phyloP scores from a whole-genome alignment of 75 land plant genomes.

The Selaginella tamariscina region DNA sequence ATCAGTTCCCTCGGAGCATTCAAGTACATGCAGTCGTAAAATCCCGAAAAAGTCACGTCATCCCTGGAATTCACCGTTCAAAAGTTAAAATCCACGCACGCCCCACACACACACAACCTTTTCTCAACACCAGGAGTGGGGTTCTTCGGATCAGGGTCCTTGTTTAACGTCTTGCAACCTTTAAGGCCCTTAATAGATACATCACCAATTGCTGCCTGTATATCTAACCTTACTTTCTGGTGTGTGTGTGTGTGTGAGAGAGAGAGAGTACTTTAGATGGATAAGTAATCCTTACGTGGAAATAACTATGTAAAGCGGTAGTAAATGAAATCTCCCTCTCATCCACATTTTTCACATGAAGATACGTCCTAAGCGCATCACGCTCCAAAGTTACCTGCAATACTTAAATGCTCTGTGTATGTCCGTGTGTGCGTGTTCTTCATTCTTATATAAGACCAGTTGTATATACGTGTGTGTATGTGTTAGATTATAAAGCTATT shows the following conservation, averaged over 20 bases:
- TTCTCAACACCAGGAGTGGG: conserved; percentile 62
- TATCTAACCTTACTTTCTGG: background rate
- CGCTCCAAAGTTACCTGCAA: conserved; percentile 45
- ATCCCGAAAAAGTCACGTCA: conserved; percentile 70
- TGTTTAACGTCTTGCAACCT: conserved; percentile 80
- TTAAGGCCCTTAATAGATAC: conserved; percentile 72
- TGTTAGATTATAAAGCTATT: background rate
- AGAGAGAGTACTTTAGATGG: no score
- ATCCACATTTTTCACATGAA: conserved; percentile 62
- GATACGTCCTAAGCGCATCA: conserved; percentile 51
- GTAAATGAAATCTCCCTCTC: conserved; percentile 67
- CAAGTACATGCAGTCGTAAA: conserved; percentile 81
- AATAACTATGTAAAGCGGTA: conserved; percentile 86
- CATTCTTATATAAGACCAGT: no score
- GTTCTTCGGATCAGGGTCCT: conserved; percentile 78
- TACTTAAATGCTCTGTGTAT: no score
- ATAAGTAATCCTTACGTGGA: conserved; percentile 66
- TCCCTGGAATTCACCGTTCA: conserved; percentile 44
- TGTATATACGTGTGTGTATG: no score
- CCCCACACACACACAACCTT: conserved; percentile 62
- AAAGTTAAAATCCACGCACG: no score
- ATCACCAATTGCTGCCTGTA: conserved; percentile 65
- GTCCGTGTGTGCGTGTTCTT: no score
- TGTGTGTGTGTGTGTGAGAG: background rate
- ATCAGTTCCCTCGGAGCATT: conserved; percentile 56